phyloP scores from a whole-genome alignment of 225 moss, liverwort and hornwort species.

The Asterella californica region DNA sequence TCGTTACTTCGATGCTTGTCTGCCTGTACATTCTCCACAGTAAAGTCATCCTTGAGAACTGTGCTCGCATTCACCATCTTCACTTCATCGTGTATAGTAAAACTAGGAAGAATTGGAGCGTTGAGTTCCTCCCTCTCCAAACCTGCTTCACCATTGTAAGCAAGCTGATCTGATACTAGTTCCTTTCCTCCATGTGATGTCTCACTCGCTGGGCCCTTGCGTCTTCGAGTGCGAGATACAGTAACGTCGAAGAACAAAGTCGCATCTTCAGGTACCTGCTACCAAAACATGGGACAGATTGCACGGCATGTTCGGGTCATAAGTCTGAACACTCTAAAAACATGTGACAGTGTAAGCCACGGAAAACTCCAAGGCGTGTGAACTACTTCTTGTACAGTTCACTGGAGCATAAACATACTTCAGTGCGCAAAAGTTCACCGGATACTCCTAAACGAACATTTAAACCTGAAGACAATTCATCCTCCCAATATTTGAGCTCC shows the following conservation, averaged over 20 bases:
- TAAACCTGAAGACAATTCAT: neutral
- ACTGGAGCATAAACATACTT: neutral
- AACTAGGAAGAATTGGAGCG: neutral
- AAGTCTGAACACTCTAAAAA: neutral
- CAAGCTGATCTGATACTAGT: constrained; percentile 4
- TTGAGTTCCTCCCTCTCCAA: constrained; percentile 6
- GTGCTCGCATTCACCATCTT: no score
- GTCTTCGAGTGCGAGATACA: constrained; percentile 18
- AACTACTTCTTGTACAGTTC: neutral
- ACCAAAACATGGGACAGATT: neutral
- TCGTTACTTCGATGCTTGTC: neutral
- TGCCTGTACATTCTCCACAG: neutral
- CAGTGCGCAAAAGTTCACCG: neutral
- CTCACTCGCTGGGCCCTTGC: constrained; percentile 6
- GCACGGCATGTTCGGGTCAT: neutral
- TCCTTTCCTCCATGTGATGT: constrained; percentile 1
- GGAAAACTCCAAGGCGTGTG: neutral
- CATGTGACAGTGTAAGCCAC: neutral
- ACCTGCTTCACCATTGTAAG: neutral
- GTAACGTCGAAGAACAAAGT: constrained; percentile 18
- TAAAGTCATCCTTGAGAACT: neutral
- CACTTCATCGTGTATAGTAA: neutral
- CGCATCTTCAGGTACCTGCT: constrained; percentile 11
- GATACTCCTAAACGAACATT: neutral
- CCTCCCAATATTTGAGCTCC: neutral